Evolutionary conservation across 2,329 filamentous ascomycete genomes (phyloP).

Genomic region (Hypoxylon sp.): DNA sequence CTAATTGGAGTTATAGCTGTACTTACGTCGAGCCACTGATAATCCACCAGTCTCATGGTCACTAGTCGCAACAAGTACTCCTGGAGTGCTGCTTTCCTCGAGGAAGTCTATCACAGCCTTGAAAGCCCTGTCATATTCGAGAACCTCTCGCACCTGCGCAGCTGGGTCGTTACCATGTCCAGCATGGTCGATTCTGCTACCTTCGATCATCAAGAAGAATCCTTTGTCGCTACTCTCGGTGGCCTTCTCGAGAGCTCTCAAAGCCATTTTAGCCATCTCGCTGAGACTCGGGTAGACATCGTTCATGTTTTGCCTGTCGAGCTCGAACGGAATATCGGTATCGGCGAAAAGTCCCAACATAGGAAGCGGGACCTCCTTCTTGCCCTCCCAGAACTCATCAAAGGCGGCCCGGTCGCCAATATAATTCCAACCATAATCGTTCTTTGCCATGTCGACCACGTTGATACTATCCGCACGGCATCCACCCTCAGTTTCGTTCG

Average conservation of each 20-base stretch:
- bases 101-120: slow-evolving; percentile 88
- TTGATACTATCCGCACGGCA: slow-evolving; percentile 87
- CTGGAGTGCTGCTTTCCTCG: slow-evolving; percentile 78
- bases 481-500: slow-evolving; percentile 84
- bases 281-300: slow-evolving; percentile 89
- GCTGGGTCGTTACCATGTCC: slow-evolving; percentile 88
- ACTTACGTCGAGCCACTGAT: slow-evolving; percentile 80
- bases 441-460: slow-evolving; percentile 78
- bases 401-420: slow-evolving; percentile 80
- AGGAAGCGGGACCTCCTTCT: slow-evolving; percentile 78
- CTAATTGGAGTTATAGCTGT: slow-evolving; percentile 1
- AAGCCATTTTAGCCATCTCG: slow-evolving; percentile 89
- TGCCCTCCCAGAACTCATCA: slow-evolving; percentile 78
- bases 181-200: slow-evolving; percentile 95
- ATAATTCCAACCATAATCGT: slow-evolving; percentile 85
- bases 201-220: slow-evolving; percentile 99
- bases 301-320: slow-evolving; percentile 85
- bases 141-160: slow-evolving; percentile 89
- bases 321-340: slow-evolving; percentile 90
- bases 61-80: slow-evolving; percentile 88
- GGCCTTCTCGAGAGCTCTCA: slow-evolving; percentile 83
- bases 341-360: slow-evolving; percentile 88
- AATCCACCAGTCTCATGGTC: slow-evolving; percentile 98
- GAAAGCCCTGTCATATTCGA: slow-evolving; percentile 95
- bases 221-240: slow-evolving; percentile 89